Evolutionary conservation across 345 rosid species (phyloP).

Genomic region (Brassica juncea): DNA sequence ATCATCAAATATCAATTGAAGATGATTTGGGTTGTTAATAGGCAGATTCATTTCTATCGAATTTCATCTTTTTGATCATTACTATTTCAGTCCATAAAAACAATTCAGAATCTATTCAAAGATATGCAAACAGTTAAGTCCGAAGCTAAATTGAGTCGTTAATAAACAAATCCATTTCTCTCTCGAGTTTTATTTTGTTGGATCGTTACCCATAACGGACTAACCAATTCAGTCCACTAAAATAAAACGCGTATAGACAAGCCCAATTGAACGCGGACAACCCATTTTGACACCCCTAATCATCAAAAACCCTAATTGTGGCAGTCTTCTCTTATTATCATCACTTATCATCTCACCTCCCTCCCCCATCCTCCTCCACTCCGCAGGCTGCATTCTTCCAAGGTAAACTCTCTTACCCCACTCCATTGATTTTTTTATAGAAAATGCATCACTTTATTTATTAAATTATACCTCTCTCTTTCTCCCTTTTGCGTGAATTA

Average conservation of each 20-base stretch:
- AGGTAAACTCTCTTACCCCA: neutral
- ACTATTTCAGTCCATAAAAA: too few relatives aligned
- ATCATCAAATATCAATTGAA: neutral
- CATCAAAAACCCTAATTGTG: neutral
- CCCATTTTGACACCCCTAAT: neutral
- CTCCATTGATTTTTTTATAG: neutral
- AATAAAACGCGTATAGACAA: neutral
- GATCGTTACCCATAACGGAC: too few relatives aligned
- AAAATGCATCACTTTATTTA: neutral
- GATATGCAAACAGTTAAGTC: too few relatives aligned
- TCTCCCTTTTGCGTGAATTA: neutral
- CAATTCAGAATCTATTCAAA: too few relatives aligned
- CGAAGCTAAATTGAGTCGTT: too few relatives aligned
- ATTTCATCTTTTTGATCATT: too few relatives aligned
- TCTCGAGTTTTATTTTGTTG: too few relatives aligned
- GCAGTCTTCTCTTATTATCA: neutral
- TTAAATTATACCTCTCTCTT: neutral
- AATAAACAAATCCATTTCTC: too few relatives aligned
- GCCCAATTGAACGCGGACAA: neutral
- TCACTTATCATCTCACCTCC: neutral
- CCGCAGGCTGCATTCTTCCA: neutral
- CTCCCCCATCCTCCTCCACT: neutral
- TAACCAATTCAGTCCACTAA: too few relatives aligned
- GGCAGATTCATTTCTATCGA: too few relatives aligned
- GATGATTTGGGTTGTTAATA: neutral